These are phyloP conservation scores for Epithele typhae DNA, from an alignment of 768 basidiomycete species.

Conservation along the genomic window DNA sequence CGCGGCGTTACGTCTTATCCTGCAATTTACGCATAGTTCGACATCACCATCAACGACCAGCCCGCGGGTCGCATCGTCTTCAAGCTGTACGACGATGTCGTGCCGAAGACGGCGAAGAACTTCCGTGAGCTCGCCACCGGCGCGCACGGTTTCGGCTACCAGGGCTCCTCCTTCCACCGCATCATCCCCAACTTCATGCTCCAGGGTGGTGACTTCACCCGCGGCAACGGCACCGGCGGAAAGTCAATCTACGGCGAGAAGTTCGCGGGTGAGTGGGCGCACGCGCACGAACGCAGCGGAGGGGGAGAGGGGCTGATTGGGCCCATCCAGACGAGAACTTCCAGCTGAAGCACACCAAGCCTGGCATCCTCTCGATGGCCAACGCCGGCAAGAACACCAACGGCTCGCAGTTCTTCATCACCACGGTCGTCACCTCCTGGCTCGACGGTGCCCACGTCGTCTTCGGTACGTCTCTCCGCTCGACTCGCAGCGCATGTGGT, in stretches of 20 bases:
- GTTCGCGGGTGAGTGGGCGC: conserved; percentile 39
- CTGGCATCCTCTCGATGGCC: conserved; percentile 79
- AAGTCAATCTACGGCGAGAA: conserved; percentile 34
- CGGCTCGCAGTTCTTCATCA: conserved; percentile 91
- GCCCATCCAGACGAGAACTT: conserved; percentile 60
- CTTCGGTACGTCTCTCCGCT: conserved; percentile 50
- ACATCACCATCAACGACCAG: conserved; percentile 46
- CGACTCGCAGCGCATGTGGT: neutral
- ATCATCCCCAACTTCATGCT: conserved; percentile 81
- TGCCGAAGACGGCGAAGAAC: conserved; percentile 73
- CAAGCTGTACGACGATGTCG: conserved; percentile 78
- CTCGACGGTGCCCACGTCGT: conserved; percentile 84
- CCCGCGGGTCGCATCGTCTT: conserved; percentile 63
- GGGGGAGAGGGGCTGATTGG: neutral
- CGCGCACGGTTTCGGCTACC: conserved; percentile 69
- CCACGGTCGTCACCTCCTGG: conserved; percentile 73
- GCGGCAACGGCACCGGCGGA: conserved; percentile 55
- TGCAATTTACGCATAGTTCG: conserved; percentile 40
- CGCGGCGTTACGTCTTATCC: neutral
- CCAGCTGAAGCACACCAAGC: conserved; percentile 54
- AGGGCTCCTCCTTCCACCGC: conserved; percentile 72
- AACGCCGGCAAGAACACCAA: conserved; percentile 83
- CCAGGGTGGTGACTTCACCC: conserved; percentile 85
- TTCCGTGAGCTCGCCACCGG: conserved; percentile 90
- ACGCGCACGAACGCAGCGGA: neutral